These are phyloP conservation scores for Alternaria triticimaculans DNA, from an alignment of 2,329 filamentous ascomycete genomes.

Conservation along the genomic window DNA sequence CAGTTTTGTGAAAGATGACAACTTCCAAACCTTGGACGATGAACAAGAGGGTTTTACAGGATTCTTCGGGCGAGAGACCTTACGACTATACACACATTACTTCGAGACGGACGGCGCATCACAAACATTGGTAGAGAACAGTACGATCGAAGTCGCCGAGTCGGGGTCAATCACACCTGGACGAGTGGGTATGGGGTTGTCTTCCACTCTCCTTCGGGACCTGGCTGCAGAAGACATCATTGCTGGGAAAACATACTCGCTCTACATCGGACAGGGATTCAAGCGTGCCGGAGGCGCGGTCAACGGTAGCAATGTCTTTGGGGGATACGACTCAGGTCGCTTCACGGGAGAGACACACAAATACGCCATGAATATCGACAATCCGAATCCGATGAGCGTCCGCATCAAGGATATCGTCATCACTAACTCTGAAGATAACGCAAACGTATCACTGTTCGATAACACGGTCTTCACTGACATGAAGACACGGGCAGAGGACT, in stretches of 20 bases:
- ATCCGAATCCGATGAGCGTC: conserved; percentile 47
- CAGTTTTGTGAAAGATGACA: conserved; percentile 33
- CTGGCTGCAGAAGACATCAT: conserved; percentile 46
- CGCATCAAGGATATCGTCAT: conserved; percentile 51
- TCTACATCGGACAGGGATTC: conserved; percentile 54
- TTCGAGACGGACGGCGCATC: conserved; percentile 49
- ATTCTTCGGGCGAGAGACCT: conserved; percentile 42
- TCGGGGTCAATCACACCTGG: conserved; percentile 41
- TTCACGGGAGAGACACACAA: conserved; percentile 47
- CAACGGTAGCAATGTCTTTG: conserved; percentile 53
- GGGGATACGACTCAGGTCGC: conserved; percentile 54
- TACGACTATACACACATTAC: conserved; percentile 51
- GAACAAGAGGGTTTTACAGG: conserved; percentile 28
- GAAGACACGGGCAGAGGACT: conserved; percentile 37
- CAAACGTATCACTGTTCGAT: conserved; percentile 48
- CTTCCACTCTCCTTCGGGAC: conserved; percentile 50
- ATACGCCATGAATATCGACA: conserved; percentile 40
- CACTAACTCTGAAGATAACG: conserved; percentile 33
- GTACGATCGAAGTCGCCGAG: conserved; percentile 45
- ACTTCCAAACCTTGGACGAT: conserved; percentile 37
- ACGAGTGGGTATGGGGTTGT: conserved; percentile 50
- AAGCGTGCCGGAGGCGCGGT: conserved; percentile 50
- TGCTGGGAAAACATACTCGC: conserved; percentile 50
- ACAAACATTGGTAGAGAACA: conserved; percentile 44
- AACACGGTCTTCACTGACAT: conserved; percentile 38